Evolutionary conservation across 305 asterid species (phyloP), one percentile per base, ranked within the genome.

Genomic region (Solanum chacoense): DNA sequence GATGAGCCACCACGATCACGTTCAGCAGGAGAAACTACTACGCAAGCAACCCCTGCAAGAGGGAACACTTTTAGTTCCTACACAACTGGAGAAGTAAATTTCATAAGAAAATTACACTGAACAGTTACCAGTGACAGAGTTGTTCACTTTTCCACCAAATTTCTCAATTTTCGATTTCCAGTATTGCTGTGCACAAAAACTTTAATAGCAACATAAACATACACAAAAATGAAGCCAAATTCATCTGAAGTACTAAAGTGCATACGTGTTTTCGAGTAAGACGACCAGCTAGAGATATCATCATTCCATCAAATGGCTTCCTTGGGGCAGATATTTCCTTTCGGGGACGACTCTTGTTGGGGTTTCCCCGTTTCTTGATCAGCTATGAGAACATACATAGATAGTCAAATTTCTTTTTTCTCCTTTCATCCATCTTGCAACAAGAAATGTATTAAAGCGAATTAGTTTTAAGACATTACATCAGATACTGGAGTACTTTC

Each of bases 1-100:
- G 93, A 90, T 0, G 98, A 94, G 89, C 99, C 99, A 11, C 99
- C 98, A 3, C 95, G 95, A 8, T 95, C 98, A 63, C 97, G 90
- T 91, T 97, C 99, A 28, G 97, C 93, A 0, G 97, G 93, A 35
- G 98, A 91, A 42, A 92, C 95, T 1, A 97, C 97, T n/a, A 97
- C 76, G 88, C 98, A 97, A 90, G 91, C 88, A 5, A 90, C 96
- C 74, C 97, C 99, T 96, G 92, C 65, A 87, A 88, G 73, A 18
- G 6, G 28, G 6, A 85, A 26, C 45, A n/a, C 40, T 14, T 6
- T 90, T 45, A 83, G 89, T 28, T 63, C 35, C 7, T 10, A 38
- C 40, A 26, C 73, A 22, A 6, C 34, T 2, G n/a, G n/a, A 4
- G 11, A 36, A 24, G 87, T 5, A 9, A 11, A 16, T 35, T 29